Evolutionary conservation across 208 protist species (phyloP).

Genomic region (Acanthamoeba royreba): DNA sequence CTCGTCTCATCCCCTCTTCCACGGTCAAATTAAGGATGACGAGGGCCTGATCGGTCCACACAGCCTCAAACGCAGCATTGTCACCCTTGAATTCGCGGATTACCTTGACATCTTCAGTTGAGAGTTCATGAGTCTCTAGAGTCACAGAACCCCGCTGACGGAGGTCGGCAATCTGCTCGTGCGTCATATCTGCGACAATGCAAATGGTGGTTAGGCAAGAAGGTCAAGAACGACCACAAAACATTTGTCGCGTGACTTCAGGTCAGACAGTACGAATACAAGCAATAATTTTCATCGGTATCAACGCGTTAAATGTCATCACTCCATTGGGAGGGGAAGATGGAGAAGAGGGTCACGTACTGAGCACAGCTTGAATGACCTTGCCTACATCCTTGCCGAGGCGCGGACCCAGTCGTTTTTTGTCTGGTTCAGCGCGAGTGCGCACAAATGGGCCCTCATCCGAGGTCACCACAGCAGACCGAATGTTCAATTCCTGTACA

Average conservation of each 20-base stretch:
- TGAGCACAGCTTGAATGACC: constrained; percentile 69
- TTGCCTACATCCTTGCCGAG: constrained; percentile 85
- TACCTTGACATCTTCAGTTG: neutral
- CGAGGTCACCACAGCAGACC: neutral
- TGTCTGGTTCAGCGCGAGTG: neutral
- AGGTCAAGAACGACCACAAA: neutral
- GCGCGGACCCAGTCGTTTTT: neutral
- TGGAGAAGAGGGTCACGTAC: neutral
- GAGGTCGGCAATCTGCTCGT: constrained; percentile 35
- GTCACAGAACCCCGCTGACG: neutral
- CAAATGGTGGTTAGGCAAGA: neutral
- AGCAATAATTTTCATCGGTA: neutral
- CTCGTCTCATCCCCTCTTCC: constrained; percentile 80
- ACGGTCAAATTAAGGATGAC: constrained; percentile 74
- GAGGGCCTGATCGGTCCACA: constrained; percentile 50
- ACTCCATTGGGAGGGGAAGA: neutral
- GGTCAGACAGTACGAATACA: neutral
- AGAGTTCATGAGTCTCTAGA: neutral
- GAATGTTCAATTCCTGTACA: neutral
- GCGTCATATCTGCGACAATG: neutral
- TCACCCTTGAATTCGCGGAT: constrained; percentile 54
- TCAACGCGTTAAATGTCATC: neutral
- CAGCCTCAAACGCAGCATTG: constrained; percentile 30
- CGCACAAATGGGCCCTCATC: neutral
- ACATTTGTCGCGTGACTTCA: neutral